phyloP scores from a whole-genome alignment of 768 basidiomycete genomes.

The Leucogyrophana mollusca region DNA sequence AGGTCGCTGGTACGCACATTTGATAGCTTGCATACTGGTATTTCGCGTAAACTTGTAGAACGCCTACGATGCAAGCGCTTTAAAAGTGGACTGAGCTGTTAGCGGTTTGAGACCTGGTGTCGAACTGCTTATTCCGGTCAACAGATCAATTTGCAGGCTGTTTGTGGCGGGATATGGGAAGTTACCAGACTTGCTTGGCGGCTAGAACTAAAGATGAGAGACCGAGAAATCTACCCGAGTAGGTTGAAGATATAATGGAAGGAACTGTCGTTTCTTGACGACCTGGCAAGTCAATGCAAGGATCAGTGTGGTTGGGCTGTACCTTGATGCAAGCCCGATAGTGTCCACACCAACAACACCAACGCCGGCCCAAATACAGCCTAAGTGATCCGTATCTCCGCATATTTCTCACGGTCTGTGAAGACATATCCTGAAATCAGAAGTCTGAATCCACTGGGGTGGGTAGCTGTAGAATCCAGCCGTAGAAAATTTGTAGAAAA shows the following conservation, averaged over 20 bases:
- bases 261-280: neutral
- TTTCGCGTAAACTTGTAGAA: constrained; percentile 15
- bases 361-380: constrained; percentile 5
- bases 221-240: neutral
- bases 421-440: too few species aligned
- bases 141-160: too few species aligned
- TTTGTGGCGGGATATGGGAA: too few species aligned
- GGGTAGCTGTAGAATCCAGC: too few species aligned
- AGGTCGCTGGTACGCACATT: constrained; percentile 56
- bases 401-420: constrained; percentile 16
- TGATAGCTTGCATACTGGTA: constrained; percentile 79
- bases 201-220: too few species aligned
- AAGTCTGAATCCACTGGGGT: too few species aligned
- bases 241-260: constrained; percentile 2
- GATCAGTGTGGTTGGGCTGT: constrained; percentile 15
- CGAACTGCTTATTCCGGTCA: neutral
- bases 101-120: constrained; percentile 1
- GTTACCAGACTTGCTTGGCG: too few species aligned
- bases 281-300: constrained; percentile 4
- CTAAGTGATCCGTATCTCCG: constrained; percentile 10
- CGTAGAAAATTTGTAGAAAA: too few species aligned
- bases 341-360: constrained; percentile 12
- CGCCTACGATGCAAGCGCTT: constrained; percentile 1
- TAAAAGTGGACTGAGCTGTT: neutral
- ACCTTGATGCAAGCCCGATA: constrained; percentile 26